Percentiles rank a stretch among this genome's conserved stretches.
Evolutionary conservation across 805 yeast species (phyloP).

Genomic region (Candida ovalis): DNA sequence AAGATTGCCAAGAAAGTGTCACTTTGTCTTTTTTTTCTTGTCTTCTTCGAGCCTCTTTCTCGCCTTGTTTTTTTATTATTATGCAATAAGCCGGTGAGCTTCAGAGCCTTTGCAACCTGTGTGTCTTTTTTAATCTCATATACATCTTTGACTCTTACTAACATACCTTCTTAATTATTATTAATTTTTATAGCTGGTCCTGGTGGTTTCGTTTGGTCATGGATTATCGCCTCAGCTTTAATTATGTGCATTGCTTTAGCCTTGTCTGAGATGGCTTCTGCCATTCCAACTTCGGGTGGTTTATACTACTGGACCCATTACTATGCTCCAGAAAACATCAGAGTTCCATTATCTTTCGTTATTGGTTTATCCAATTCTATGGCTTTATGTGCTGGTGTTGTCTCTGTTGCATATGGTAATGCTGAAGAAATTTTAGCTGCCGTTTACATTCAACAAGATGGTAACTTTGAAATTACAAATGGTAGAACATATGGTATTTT

Average conservation of each 20-base stretch:
- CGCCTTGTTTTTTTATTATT: neutral
- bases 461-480: constrained; percentile 49
- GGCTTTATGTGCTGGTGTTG: constrained; percentile 62
- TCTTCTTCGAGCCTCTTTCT: neutral
- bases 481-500: constrained; percentile 62
- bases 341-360: constrained; percentile 71
- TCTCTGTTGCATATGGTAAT: constrained; percentile 69
- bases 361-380: constrained; percentile 77
- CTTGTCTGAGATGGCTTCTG: constrained; percentile 63
- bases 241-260: constrained; percentile 57
- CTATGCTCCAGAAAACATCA: constrained; percentile 53
- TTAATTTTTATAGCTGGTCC: constrained; percentile 40
- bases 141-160: neutral
- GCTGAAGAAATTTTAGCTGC: constrained; percentile 57
- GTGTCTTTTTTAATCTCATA: neutral
- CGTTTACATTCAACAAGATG: constrained; percentile 48
- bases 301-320: constrained; percentile 65
- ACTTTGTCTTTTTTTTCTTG: too few relatives aligned
- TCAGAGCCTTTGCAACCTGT: neutral
- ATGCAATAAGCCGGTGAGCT: neutral
- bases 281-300: constrained; percentile 77
- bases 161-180: neutral
- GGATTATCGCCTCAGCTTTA: constrained; percentile 57
- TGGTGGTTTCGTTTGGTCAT: constrained; percentile 67
- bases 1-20: neutral